Conservation (phyloP, 169 alveolate genomes). For the Cardiosporidium cionae region DNA sequence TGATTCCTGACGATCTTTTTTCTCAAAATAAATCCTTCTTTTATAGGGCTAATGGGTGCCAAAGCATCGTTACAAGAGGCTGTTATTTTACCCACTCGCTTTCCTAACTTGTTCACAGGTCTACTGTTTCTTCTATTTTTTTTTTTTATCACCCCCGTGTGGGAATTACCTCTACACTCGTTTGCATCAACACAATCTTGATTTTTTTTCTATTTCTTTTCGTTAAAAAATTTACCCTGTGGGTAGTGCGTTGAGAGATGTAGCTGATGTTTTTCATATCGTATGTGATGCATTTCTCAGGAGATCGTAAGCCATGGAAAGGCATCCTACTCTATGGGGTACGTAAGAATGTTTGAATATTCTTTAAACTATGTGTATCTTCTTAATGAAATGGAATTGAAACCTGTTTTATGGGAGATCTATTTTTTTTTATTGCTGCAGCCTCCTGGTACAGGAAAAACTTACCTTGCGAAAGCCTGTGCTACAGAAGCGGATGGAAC, state of each 20-base stretch:
- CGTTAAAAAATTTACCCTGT: neutral
- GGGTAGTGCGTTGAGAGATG: no score
- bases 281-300: neutral
- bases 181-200: neutral
- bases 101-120: conserved; percentile 82
- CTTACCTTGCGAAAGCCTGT: conserved; percentile 97
- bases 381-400: no score
- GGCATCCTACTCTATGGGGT: conserved; percentile 47
- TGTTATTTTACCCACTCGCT: conserved; percentile 77
- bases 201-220: neutral
- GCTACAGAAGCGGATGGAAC: conserved; percentile 87
- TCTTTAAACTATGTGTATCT: no score
- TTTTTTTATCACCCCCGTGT: neutral
- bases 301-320: conserved; percentile 50
- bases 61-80: conserved; percentile 80
- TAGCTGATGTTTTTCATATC: neutral
- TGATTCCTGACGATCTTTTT: neutral
- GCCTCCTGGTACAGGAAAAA: conserved; percentile 99
- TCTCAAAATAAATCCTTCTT: neutral
- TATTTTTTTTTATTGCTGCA: no score
- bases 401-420: no score
- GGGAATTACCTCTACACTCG: neutral
- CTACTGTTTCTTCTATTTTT: neutral
- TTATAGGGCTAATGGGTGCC: conserved; percentile 68
- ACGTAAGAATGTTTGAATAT: neutral